A percentile compares a stretch with the other conserved stretches of the same genome.
Conservation (phyloP, 768 basidiomycete species). For the Tylopilus felleus region DNA sequence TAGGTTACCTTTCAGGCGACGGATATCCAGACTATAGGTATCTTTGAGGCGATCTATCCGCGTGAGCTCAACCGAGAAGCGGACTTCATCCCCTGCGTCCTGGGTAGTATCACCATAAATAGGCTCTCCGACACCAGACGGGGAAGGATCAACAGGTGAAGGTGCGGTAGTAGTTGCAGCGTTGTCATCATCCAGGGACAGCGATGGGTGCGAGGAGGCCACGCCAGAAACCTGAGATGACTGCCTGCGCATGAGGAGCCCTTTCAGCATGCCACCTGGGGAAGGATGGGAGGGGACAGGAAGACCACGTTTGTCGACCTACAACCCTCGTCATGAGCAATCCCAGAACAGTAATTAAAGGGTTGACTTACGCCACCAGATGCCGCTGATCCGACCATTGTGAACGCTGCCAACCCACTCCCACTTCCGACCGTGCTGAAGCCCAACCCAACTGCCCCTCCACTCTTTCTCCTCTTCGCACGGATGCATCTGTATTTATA, state of each 20-base stretch:
- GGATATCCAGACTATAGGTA: constrained; percentile 89
- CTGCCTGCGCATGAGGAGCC: constrained; percentile 85
- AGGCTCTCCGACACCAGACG: constrained; percentile 42
- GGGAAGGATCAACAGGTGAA: constrained; percentile 36
- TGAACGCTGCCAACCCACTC: constrained; percentile 66
- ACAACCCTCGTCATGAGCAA: constrained; percentile 6
- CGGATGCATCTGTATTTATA: constrained; percentile 88
- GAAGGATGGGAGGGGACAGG: constrained; percentile 79
- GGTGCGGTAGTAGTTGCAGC: constrained; percentile 9
- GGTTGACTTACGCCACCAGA: constrained; percentile 72
- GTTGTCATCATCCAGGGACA: constrained; percentile 49
- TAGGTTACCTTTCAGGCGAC: constrained; percentile 87
- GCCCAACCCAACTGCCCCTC: constrained; percentile 40
- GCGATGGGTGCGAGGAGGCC: constrained; percentile 38
- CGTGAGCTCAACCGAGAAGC: constrained; percentile 94
- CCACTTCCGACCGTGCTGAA: constrained; percentile 37
- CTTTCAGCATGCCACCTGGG: constrained; percentile 75
- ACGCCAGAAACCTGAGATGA: constrained; percentile 68
- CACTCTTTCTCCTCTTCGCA: constrained; percentile 65
- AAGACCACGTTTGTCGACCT: constrained; percentile 89
- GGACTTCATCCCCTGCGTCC: constrained; percentile 93
- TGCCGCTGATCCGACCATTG: constrained; percentile 76
- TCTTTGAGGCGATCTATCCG: constrained; percentile 85
- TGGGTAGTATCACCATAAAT: constrained; percentile 76
- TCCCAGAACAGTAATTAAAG: neutral